Evolutionary conservation across 2,329 filamentous ascomycete genomes (phyloP).

Genomic region (Teratosphaeria viscida): DNA sequence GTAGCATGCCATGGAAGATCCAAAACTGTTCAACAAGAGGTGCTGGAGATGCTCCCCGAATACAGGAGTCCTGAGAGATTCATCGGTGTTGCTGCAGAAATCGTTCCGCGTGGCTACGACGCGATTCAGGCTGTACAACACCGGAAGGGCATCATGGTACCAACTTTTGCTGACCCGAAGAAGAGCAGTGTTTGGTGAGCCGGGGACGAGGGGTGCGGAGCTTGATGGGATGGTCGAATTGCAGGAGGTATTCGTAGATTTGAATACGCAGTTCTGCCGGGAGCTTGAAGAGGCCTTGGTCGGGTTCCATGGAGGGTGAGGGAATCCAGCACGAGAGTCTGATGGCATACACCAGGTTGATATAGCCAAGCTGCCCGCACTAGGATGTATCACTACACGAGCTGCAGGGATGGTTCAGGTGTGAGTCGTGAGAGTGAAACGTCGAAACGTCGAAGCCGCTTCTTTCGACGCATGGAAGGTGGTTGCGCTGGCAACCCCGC

Average conservation of each 20-base stretch:
- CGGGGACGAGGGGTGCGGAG: background rate
- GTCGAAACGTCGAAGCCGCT: background rate
- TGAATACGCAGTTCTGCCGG: conserved; percentile 4
- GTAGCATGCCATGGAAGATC: conserved; percentile 7
- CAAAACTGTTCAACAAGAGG: conserved; percentile 3
- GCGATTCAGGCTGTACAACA: conserved; percentile 6
- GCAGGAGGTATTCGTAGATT: conserved; percentile 5
- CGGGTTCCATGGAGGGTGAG: background rate
- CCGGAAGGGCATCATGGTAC: conserved; percentile 3
- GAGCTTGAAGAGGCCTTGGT: background rate
- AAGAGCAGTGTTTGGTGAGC: conserved; percentile 1
- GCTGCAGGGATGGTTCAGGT: background rate
- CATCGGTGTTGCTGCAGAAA: conserved; percentile 4
- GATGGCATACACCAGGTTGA: too few relatives aligned
- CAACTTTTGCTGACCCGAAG: conserved; percentile 5
- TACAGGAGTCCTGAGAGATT: conserved; percentile 3
- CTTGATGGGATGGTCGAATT: conserved; percentile 4
- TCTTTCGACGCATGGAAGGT: background rate
- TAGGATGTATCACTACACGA: too few relatives aligned
- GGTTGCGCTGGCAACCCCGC: background rate
- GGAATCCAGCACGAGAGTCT: too few relatives aligned
- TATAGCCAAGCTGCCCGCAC: too few relatives aligned
- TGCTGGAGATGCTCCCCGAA: conserved; percentile 2
- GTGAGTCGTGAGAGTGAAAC: background rate
- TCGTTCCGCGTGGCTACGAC: conserved; percentile 5